Base-by-base conservation (phyloP, 176 grass and related monocot genomes). In the Eleusine indica region DNA sequence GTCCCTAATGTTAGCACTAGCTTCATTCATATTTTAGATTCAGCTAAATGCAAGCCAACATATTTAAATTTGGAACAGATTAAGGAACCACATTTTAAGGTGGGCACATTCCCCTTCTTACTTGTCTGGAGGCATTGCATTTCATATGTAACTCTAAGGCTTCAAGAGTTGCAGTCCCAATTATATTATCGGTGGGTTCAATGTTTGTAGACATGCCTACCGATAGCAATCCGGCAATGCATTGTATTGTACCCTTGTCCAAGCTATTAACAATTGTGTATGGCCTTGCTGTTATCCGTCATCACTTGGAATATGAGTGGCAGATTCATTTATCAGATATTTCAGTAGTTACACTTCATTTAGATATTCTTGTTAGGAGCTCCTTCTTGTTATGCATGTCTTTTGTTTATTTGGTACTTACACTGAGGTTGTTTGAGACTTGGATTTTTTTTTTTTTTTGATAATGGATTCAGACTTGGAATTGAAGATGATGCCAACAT, bases 401-500 rank as follows among this genome's bases (percentile, higher is more conserved):
- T 14, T 64, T 53, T 40, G 7, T 74, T 61, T 15, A 54, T 71
- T 54, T 52, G 63, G 51, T 40, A 48, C 40, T 77, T 28, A 82
- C 19, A 62, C 29, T 75, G 25, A 22, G 43, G 66, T 40, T 84
- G 9, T 75, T 16, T 38, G 2, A 1, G 32, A 35, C 32, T 2
- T 35, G 32, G 32, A 35, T 35, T 35, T 35, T 35, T 35, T 35
- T 35, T 35, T 35, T 35, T 35, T 35, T 35, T 35, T 35, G 32
- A 35, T 35, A 35, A 35, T 35, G 32, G 32, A 35, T 35, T 35
- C 82, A 91, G 90, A 18, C 42, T 75, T 82, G 86, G 67, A 42
- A 88, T 85, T 82, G 82, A 86, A 21, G 68, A 77, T 52, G 61
- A 69, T 49, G 51, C 69, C 56, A 83, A 82, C 86, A 85, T 70